phyloP scores from a whole-genome alignment of 768 basidiomycete species.

The Suillus plorans region DNA sequence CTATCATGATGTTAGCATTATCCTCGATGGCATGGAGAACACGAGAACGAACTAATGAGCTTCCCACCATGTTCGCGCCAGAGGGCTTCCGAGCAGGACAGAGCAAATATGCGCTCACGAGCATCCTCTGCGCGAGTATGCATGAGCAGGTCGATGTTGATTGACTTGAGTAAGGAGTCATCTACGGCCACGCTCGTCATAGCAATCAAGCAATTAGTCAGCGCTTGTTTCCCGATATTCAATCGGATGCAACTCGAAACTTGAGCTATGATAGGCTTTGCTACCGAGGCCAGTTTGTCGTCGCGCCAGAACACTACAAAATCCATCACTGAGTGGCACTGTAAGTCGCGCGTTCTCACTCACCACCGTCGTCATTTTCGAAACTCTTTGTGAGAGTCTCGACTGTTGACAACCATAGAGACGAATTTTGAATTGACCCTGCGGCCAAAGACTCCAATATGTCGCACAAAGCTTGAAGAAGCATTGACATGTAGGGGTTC shows the following conservation, averaged over 20 bases:
- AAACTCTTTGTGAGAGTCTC: constrained; percentile 68
- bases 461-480: constrained; percentile 66
- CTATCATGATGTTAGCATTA: constrained; percentile 34
- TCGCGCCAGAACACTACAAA: constrained; percentile 84
- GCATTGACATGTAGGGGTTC: constrained; percentile 85
- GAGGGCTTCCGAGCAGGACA: constrained; percentile 65
- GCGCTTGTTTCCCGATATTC: constrained; percentile 36
- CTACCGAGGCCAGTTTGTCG: constrained; percentile 67
- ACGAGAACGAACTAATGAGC: constrained; percentile 55
- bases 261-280: constrained; percentile 63
- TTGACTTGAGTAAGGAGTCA: constrained; percentile 61
- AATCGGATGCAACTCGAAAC: constrained; percentile 49
- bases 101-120: constrained; percentile 64
- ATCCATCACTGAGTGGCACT: not conserved
- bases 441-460: constrained; percentile 49
- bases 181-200: constrained; percentile 51
- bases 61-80: constrained; percentile 80
- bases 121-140: constrained; percentile 84
- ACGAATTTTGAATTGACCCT: constrained; percentile 29
- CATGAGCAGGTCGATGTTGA: constrained; percentile 86
- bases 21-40: not conserved
- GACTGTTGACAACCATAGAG: constrained; percentile 66
- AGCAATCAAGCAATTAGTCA: constrained; percentile 53
- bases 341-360: constrained; percentile 19
- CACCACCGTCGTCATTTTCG: constrained; percentile 78